Conservation (phyloP, 2,329 filamentous ascomycete genomes). For the Pseudogymnoascus sp. region DNA sequence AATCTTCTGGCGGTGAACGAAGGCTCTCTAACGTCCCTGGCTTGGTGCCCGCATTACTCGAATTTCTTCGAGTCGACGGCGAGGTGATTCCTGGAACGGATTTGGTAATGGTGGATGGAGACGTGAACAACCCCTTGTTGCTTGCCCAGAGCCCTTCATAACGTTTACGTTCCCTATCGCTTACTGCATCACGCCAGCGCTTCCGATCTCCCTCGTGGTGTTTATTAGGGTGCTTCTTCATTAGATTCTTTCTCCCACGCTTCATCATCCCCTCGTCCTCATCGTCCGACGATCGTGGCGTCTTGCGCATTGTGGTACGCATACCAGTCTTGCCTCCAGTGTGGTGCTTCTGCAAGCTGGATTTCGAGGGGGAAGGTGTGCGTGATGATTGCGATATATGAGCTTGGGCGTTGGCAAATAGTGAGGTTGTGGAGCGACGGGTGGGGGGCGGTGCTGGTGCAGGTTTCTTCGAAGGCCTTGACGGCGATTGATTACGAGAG, state of each 20-base stretch:
- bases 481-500: constrained; percentile 40
- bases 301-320: constrained; percentile 57
- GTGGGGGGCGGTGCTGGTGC: constrained; percentile 26
- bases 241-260: constrained; percentile 37
- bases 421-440: constrained; percentile 30
- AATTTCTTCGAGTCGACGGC: background rate
- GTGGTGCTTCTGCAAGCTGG: background rate
- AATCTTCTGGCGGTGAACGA: constrained; percentile 31
- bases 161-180: constrained; percentile 61
- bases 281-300: constrained; percentile 25
- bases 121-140: constrained; percentile 50
- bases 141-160: constrained; percentile 83
- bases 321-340: constrained; percentile 39
- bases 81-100: background rate
- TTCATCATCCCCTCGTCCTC: constrained; percentile 20
- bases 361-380: constrained; percentile 36
- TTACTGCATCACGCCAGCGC: constrained; percentile 69
- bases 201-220: constrained; percentile 69
- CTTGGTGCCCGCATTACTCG: background rate
- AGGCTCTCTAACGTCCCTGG: constrained; percentile 17
- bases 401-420: constrained; percentile 31
- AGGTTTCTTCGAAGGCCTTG: constrained; percentile 16
- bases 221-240: constrained; percentile 56
- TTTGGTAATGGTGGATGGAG: constrained; percentile 18
- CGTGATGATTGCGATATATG: constrained; percentile 28